These are phyloP conservation scores for Apophysomyces trapeziformis DNA, from an alignment of 371 early-diverging fungal genomes.

Conservation along the genomic window DNA sequence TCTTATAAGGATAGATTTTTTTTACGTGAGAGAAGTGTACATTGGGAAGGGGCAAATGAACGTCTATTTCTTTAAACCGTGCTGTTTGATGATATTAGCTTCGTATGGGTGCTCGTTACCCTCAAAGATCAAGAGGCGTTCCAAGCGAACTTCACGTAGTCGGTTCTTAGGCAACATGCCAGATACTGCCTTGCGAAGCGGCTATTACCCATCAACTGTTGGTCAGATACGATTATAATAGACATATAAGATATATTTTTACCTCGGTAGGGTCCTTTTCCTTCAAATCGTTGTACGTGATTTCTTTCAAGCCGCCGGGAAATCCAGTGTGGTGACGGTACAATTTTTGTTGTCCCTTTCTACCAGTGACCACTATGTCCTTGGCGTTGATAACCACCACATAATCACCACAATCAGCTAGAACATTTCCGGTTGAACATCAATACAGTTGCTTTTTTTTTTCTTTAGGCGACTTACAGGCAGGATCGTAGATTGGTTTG, in stretches of 20 bases:
- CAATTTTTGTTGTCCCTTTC: slow-evolving; percentile 86
- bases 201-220: slow-evolving; percentile 26
- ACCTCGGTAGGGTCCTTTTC: slow-evolving; percentile 82
- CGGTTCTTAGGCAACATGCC: slow-evolving; percentile 97
- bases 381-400: slow-evolving; percentile 96
- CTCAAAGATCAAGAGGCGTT: slow-evolving; percentile 86
- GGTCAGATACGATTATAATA: neutral
- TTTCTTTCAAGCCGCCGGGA: slow-evolving; percentile 92
- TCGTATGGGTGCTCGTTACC: slow-evolving; percentile 92
- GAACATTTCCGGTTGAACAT: neutral
- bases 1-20: slow-evolving; percentile 6
- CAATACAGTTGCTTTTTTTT: neutral
- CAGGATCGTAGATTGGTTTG: slow-evolving; percentile 95
- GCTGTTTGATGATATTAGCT: slow-evolving; percentile 83
- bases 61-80: slow-evolving; percentile 62
- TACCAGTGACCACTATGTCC: slow-evolving; percentile 83
- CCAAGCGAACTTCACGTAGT: slow-evolving; percentile 80
- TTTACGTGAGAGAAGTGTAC: slow-evolving; percentile 9
- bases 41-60: neutral
- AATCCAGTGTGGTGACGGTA: slow-evolving; percentile 91
- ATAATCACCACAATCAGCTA: slow-evolving; percentile 96
- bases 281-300: slow-evolving; percentile 74
- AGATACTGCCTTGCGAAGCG: slow-evolving; percentile 90
- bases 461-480: slow-evolving; percentile 57
- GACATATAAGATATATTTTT: slow-evolving; percentile 14